phyloP scores from a whole-genome alignment of 208 protist species.

The Trichomonas gallinae region DNA sequence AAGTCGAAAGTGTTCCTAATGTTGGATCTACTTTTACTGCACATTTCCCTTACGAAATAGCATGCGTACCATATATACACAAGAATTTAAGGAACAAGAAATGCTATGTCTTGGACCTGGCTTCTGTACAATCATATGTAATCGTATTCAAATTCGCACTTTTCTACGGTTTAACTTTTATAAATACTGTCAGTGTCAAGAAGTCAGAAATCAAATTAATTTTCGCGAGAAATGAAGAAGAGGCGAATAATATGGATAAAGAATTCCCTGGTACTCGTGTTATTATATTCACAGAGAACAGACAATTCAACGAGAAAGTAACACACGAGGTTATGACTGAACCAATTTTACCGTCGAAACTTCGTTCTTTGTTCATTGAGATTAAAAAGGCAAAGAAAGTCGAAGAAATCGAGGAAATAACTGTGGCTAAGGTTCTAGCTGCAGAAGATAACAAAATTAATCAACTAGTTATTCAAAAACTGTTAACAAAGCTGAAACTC shows the following conservation, averaged over 20 bases:
- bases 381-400: not conserved
- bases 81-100: not conserved
- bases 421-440: not conserved
- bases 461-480: not conserved
- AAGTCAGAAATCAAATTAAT: not conserved
- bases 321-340: not conserved
- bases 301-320: not conserved
- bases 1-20: not conserved
- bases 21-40: not conserved
- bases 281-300: not conserved
- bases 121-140: not conserved
- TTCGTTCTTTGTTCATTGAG: not conserved
- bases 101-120: not conserved
- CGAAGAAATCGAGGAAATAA: not conserved
- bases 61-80: not conserved
- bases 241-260: not conserved
- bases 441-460: not conserved
- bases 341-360: not conserved
- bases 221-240: not conserved
- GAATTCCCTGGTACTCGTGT: not conserved
- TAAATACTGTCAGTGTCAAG: not conserved
- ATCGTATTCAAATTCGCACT: not conserved
- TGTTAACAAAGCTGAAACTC: not conserved
- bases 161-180: not conserved
- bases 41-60: not conserved